Evolutionary conservation across 805 yeast genomes (phyloP), one percentile per base, ranked within the genome.

Genomic region (Candida koratica): DNA sequence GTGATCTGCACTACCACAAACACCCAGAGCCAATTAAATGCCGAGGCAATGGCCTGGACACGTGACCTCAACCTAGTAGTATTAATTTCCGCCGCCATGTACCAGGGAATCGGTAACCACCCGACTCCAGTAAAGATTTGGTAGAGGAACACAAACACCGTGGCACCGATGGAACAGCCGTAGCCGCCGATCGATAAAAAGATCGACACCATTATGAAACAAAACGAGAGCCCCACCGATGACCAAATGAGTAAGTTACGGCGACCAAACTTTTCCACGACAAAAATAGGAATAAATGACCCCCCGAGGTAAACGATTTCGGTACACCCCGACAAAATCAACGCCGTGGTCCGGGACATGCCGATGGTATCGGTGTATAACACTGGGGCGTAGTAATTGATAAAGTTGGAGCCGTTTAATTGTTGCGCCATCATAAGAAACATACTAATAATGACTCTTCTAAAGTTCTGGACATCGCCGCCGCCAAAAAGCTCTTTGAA

Each of bases 331-430:
- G 83, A 84, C 49, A 79, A 62, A 43, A 79, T 65, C 55, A 76
- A 65, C 17, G 84, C 62, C 50, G 76, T 59, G 53, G 74, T 68
- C 56, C 76, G 66, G 24, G 60, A 60, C 44, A 72, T 58, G 37
- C 69, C 69, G 47, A 79, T 71, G 1, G 87, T 73, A 42, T 66
- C 71, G 39, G 75, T 74, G 58, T 88, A 87, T 59, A 87, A 84
- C 47, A 79, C 73, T 16, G 90, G 87, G 15, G 96, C 95, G 55
- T 83, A 89, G 62, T 89, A 89, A 53, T 89, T 86, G 42, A 87
- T 84, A 54, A 88, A 87, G 64, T 88, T 88, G 48, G 87, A 81
- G 40, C 97, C 97, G 11, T 95, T 79, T 52, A 87, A 78, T 64
- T 89, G 97, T 62, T 90, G 97, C 53, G 86, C 69, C 13, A 85